These are phyloP conservation scores for Cordyceps tenuipes DNA, from an alignment of 2,329 filamentous ascomycete species.

Conservation along the genomic window DNA sequence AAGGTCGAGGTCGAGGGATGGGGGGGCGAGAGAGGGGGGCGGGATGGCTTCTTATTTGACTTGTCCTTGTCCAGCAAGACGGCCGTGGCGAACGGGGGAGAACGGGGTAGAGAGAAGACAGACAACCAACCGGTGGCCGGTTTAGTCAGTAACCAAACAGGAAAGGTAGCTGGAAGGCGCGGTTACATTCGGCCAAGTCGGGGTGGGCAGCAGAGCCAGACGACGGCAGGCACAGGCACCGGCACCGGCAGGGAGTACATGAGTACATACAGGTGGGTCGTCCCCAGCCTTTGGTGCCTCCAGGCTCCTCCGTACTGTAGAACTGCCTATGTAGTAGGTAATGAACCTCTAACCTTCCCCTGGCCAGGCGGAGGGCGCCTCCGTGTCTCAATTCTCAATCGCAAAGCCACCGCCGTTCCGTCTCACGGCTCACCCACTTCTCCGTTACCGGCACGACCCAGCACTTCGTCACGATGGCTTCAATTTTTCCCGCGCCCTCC, in stretches of 20 bases:
- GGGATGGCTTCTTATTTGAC: conserved; percentile 1
- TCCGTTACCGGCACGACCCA: conserved; percentile 1
- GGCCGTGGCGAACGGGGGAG: neutral
- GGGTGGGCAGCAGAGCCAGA: neutral
- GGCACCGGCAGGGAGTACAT: too few species aligned
- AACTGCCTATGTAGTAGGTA: too few species aligned
- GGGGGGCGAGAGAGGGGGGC: neutral
- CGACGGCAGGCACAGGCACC: too few species aligned
- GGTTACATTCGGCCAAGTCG: conserved; percentile 10
- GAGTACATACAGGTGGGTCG: neutral
- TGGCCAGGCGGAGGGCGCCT: too few species aligned
- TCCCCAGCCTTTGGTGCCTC: neutral
- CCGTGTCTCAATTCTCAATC: neutral
- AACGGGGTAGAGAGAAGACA: too few species aligned
- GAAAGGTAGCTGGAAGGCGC: conserved; percentile 3
- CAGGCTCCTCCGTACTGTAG: too few species aligned
- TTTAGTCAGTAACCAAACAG: neutral
- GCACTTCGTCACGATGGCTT: neutral
- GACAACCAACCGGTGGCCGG: neutral
- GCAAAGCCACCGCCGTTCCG: neutral
- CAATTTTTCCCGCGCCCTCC: neutral
- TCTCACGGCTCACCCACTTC: neutral
- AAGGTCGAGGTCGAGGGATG: neutral
- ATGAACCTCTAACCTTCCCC: too few species aligned
- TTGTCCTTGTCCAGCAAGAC: neutral